These are phyloP conservation scores for Umbilicus rupestris DNA, from an alignment of 164 flowering plant species.

Conservation along the genomic window DNA sequence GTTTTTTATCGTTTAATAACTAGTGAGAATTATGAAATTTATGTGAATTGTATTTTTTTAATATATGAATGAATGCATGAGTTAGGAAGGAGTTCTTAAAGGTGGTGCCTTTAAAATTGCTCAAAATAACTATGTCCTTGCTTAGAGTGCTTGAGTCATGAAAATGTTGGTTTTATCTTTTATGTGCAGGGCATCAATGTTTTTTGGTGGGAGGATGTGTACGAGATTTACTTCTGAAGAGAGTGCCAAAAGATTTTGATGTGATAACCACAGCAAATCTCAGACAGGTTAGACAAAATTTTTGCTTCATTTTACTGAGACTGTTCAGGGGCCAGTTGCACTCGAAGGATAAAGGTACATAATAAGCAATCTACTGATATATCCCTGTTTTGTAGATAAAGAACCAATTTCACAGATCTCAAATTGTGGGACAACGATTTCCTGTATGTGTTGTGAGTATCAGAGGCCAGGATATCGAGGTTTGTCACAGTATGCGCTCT, in stretches of 20 bases:
- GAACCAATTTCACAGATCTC: not conserved
- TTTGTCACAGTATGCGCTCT: not conserved
- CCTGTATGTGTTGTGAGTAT: slow-evolving; percentile 1
- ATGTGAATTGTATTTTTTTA: not conserved
- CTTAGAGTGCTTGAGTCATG: not conserved
- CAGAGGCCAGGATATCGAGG: slow-evolving; percentile 5
- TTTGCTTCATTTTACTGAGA: not conserved
- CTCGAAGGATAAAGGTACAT: not conserved
- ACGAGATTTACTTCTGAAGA: slow-evolving; percentile 65
- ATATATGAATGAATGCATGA: not conserved
- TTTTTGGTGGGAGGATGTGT: slow-evolving; percentile 98
- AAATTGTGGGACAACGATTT: not conserved
- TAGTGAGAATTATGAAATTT: not conserved
- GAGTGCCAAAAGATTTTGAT: slow-evolving; percentile 85
- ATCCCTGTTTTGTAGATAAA: not conserved
- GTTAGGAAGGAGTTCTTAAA: not conserved
- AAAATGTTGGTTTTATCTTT: slow-evolving; percentile 7
- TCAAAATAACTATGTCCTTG: not conserved
- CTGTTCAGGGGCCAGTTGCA: not conserved
- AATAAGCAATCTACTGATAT: not conserved
- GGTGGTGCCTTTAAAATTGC: not conserved
- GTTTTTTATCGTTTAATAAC: slow-evolving; percentile 7
- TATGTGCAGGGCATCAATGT: slow-evolving; percentile 51
- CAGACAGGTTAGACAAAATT: slow-evolving; percentile 33
- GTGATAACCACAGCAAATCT: slow-evolving; percentile 77